phyloP scores from a whole-genome alignment of 1,284 basidiomycete genomes.

The Vanrija humicola region DNA sequence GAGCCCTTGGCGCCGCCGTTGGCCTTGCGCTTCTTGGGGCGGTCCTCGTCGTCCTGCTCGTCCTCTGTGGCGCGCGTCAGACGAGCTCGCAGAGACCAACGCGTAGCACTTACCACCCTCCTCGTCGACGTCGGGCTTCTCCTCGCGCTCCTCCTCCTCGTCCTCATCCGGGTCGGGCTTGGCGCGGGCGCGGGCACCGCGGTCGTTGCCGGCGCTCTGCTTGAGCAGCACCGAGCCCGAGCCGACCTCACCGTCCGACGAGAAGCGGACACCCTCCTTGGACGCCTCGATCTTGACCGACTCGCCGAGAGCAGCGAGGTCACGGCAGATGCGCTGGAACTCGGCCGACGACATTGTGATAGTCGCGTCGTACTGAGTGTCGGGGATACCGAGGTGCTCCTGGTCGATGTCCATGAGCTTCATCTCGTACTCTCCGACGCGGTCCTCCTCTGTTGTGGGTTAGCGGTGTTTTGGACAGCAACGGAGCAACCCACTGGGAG shows the following conservation, averaged over 20 bases:
- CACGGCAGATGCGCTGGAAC: constrained; percentile 88
- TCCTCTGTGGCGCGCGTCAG: constrained; percentile 37
- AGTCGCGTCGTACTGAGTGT: constrained; percentile 94
- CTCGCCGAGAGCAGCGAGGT: constrained; percentile 89
- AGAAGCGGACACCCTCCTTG: constrained; percentile 95
- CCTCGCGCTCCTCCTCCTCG: constrained; percentile 51
- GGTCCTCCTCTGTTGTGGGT: constrained; percentile 67
- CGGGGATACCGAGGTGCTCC: constrained; percentile 94
- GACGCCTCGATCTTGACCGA: constrained; percentile 91
- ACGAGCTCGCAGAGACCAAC: not conserved
- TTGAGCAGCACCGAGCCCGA: constrained; percentile 85
- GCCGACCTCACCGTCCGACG: constrained; percentile 89
- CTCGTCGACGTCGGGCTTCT: constrained; percentile 52
- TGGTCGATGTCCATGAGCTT: constrained; percentile 99
- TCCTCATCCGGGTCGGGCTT: constrained; percentile 57
- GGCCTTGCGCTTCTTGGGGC: constrained; percentile 44
- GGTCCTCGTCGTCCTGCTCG: constrained; percentile 49
- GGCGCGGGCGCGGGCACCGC: constrained; percentile 31
- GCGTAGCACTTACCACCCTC: constrained; percentile 27
- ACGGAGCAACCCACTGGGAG: constrained; percentile 62
- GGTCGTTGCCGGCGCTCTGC: constrained; percentile 55
- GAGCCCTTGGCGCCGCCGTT: constrained; percentile 49
- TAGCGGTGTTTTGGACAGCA: not conserved
- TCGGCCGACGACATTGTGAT: constrained; percentile 83
- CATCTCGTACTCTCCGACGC: constrained; percentile 97